Evolutionary conservation across 306 rosid species (phyloP).

Genomic region (Cicer pinnatifidum): DNA sequence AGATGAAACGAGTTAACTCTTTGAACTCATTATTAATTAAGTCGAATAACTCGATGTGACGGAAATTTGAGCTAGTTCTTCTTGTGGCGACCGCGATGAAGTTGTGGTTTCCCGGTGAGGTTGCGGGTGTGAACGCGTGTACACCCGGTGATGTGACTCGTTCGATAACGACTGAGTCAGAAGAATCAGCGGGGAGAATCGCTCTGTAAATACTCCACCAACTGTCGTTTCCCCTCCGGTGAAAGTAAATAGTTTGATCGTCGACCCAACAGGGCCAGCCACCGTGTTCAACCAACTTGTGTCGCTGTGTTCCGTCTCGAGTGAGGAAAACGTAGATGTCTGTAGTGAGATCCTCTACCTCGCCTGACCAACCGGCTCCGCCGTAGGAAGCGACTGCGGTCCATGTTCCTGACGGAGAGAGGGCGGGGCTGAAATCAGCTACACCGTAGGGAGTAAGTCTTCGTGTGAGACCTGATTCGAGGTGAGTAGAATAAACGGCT

Average conservation of each 20-base stretch:
- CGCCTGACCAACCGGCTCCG: conserved; percentile 70
- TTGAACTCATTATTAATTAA: conserved; percentile 58
- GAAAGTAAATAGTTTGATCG: conserved; percentile 76
- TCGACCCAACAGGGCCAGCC: conserved; percentile 94
- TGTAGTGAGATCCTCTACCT: conserved; percentile 78
- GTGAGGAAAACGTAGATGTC: conserved; percentile 74
- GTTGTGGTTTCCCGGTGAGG: conserved; percentile 67
- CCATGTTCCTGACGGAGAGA: conserved; percentile 77
- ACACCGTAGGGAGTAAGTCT: conserved; percentile 72
- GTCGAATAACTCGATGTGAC: conserved; percentile 77
- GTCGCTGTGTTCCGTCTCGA: conserved; percentile 68
- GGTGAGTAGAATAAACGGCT: conserved; percentile 77
- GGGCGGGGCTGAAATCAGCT: conserved; percentile 84
- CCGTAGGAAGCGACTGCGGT: conserved; percentile 93
- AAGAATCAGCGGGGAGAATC: conserved; percentile 50
- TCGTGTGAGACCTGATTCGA: conserved; percentile 63
- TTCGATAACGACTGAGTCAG: conserved; percentile 55
- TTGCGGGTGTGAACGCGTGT: conserved; percentile 86
- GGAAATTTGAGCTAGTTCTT: conserved; percentile 61
- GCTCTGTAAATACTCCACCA: conserved; percentile 90
- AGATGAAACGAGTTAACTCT: conserved; percentile 66
- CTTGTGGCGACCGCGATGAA: conserved; percentile 88
- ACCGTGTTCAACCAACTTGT: conserved; percentile 76
- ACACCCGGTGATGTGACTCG: conserved; percentile 87
- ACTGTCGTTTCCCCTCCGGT: conserved; percentile 70